Evolutionary conservation across 2,329 filamentous ascomycete genomes (phyloP).

Genomic region (Capronia epimyces): DNA sequence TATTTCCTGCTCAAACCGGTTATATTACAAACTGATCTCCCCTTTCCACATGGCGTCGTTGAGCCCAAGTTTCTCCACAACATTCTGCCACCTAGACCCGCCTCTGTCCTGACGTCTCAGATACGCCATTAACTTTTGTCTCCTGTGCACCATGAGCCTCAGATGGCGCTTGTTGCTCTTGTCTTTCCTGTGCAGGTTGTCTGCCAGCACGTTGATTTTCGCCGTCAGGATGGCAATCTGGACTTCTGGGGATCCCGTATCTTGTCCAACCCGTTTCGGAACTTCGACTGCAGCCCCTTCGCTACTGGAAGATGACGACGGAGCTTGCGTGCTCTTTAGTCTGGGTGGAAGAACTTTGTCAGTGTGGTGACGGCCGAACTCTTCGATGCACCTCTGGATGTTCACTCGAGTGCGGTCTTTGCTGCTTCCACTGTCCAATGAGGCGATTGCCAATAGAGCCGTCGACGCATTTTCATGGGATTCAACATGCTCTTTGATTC

Average conservation of each 20-base stretch:
- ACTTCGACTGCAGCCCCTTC: constrained; percentile 28
- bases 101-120: constrained; percentile 84
- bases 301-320: background rate
- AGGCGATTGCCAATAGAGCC: constrained; percentile 73
- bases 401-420: constrained; percentile 78
- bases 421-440: constrained; percentile 68
- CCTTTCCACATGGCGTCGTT: constrained; percentile 84
- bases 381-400: constrained; percentile 74
- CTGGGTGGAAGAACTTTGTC: constrained; percentile 64
- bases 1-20: constrained; percentile 1
- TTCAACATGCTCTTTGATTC: constrained; percentile 27
- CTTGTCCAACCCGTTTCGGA: constrained; percentile 65
- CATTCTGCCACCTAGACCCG: constrained; percentile 79
- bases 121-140: constrained; percentile 84
- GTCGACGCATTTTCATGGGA: constrained; percentile 66
- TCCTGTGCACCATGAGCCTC: constrained; percentile 74
- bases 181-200: constrained; percentile 69
- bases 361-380: constrained; percentile 86
- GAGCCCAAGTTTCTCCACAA: constrained; percentile 78
- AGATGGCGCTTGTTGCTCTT: constrained; percentile 93
- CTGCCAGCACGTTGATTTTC: constrained; percentile 78
- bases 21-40: constrained; percentile 67
- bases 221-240: constrained; percentile 92
- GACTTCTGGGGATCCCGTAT: constrained; percentile 95
- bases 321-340: constrained; percentile 34